Conservation (phyloP, 257 asterid genomes). For the Plantago major region DNA sequence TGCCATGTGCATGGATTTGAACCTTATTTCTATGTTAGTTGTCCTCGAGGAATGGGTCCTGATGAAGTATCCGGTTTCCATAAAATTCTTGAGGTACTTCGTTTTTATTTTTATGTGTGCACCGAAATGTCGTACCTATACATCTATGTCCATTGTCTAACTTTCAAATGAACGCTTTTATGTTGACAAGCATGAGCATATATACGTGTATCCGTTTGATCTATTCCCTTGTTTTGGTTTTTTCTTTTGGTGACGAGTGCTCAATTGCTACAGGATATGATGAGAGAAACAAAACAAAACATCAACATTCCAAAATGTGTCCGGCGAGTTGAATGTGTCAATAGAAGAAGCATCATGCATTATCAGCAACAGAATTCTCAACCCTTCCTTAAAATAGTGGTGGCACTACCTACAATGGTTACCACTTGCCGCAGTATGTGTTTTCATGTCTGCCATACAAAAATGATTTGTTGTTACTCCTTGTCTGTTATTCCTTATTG, state of each 20-base stretch:
- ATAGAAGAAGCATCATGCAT: conserved; percentile 84
- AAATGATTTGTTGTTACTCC: too few relatives aligned
- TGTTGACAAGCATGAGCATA: too few relatives aligned
- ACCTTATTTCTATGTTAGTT: conserved; percentile 85
- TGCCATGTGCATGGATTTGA: conserved; percentile 92
- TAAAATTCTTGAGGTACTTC: conserved; percentile 75
- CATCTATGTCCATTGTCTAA: too few relatives aligned
- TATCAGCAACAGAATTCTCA: conserved; percentile 77
- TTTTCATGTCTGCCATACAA: neutral
- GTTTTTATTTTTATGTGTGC: neutral
- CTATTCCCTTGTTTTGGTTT: conserved; percentile 4
- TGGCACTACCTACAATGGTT: conserved; percentile 96
- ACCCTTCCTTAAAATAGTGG: conserved; percentile 90
- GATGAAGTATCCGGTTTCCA: conserved; percentile 91
- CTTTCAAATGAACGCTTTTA: too few relatives aligned
- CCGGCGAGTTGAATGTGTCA: conserved; percentile 75
- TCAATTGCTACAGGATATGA: conserved; percentile 52
- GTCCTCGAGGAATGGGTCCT: conserved; percentile 97
- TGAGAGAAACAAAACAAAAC: conserved; percentile 74
- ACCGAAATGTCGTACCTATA: too few relatives aligned
- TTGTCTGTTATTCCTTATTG: too few relatives aligned
- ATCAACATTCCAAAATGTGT: conserved; percentile 66
- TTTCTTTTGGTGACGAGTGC: conserved; percentile 14
- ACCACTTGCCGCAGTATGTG: conserved; percentile 85
- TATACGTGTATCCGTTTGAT: too few relatives aligned